Evolutionary conservation across 768 basidiomycete genomes (phyloP), one percentile per base, ranked within the genome.

Genomic region (Ephemerocybe angulata): DNA sequence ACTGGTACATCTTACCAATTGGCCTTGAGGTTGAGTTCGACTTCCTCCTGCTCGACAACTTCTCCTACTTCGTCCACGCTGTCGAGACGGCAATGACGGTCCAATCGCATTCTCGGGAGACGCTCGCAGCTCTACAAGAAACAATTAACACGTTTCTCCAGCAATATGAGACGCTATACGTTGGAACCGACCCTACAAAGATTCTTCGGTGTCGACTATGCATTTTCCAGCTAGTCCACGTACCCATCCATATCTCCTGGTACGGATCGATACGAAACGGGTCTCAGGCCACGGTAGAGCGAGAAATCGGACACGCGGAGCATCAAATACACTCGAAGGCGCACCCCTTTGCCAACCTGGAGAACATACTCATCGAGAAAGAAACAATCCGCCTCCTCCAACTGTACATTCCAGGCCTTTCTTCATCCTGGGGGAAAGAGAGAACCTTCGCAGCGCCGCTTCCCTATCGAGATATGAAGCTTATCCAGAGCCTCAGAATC

Each of bases 1-100:
- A 73, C 46, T 72, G 72, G 70, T 71, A 67, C 51, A 59, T 70
- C 40, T 15, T 71, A 17, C 69, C 70, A 7, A 67, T 73, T 42
- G 66, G 62, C 8, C 59, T 69, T 13, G 70, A 73, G 54, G 41
- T 71, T 19, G 62, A 55, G 30, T 56, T 72, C 37, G 47, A 67
- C 35, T n/a, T 53, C 8, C 1, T 21, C 1, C 53, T 71, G 3
- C 53, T 73, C 1, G 13, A 58, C 29, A 72, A 69, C 53, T 70
- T 70, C 47, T 56, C 68, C 1, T 22, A 43, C 1, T 67, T 71
- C 58, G 58, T 65, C 24, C 21, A 53, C 19, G 52, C 52, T 35
- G 57, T 72, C 15, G 67, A 73, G 19, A 63, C 62, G 58, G 59
- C 69, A 31, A 72, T 72, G 70, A 68, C 65, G 43, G 44, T 63